A percentile compares a stretch with the other conserved stretches of the same genome.
Evolutionary conservation across 2,329 filamentous ascomycete species (phyloP).

Genomic region (Alternaria sp.): DNA sequence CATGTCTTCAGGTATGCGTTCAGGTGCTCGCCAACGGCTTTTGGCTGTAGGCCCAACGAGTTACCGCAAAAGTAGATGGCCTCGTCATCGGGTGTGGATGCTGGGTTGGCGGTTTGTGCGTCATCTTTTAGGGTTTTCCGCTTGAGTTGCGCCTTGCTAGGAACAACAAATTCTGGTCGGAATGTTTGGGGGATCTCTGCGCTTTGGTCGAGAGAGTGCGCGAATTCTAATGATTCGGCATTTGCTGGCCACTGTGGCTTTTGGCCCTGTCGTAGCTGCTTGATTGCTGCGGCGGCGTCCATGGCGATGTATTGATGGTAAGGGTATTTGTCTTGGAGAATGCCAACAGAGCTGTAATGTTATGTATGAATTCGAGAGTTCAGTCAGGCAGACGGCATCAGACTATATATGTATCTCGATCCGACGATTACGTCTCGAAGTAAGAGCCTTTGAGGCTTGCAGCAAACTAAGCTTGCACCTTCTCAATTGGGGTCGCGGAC

Average conservation of each 20-base stretch:
- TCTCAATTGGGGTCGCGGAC: constrained; percentile 26
- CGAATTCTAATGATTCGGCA: constrained; percentile 36
- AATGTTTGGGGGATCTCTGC: constrained; percentile 49
- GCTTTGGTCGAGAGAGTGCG: constrained; percentile 38
- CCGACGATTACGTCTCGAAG: constrained; percentile 21
- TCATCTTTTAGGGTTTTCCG: constrained; percentile 62
- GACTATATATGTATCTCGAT: constrained; percentile 17
- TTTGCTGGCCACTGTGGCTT: constrained; percentile 40
- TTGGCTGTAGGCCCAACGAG: constrained; percentile 85
- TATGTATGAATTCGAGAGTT: not conserved
- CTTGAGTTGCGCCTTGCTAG: constrained; percentile 75
- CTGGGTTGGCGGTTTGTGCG: constrained; percentile 31
- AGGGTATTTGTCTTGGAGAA: not conserved
- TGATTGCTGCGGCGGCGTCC: constrained; percentile 35
- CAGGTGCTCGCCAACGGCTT: constrained; percentile 70
- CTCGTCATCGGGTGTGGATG: constrained; percentile 51
- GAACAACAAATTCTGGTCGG: constrained; percentile 77
- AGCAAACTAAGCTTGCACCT: constrained; percentile 23
- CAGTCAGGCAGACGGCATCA: not conserved
- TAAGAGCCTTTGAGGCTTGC: constrained; percentile 12
- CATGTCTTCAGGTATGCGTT: constrained; percentile 80
- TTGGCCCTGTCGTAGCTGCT: constrained; percentile 39
- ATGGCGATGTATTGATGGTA: constrained; percentile 23
- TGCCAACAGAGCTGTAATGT: not conserved
- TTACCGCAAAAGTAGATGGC: constrained; percentile 88